Percentiles rank a stretch among this genome's conserved stretches.
Conservation (phyloP, 768 basidiomycete genomes). For the Amylocystis lapponica region DNA sequence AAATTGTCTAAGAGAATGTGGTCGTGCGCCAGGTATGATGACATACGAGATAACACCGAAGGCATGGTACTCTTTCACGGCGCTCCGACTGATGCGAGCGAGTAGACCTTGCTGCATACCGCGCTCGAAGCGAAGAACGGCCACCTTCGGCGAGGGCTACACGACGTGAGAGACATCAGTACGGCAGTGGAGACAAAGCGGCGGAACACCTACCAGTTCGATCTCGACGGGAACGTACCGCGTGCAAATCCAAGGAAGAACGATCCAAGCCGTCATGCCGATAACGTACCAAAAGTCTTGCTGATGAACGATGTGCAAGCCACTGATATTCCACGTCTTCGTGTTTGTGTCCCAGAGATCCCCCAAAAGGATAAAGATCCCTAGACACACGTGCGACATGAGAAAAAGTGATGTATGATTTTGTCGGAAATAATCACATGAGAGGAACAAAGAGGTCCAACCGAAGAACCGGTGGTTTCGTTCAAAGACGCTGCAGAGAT, state of each 20-base stretch:
- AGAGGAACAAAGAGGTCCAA: slow-evolving; percentile 57
- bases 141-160: slow-evolving; percentile 76
- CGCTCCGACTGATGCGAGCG: slow-evolving; percentile 64
- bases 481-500: slow-evolving; percentile 57
- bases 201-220: slow-evolving; percentile 50
- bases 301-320: slow-evolving; percentile 49
- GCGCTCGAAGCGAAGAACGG: slow-evolving; percentile 70
- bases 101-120: slow-evolving; percentile 83
- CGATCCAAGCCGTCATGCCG: slow-evolving; percentile 71
- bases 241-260: slow-evolving; percentile 71
- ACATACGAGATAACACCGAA: slow-evolving; percentile 73
- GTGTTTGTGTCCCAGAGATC: slow-evolving; percentile 55
- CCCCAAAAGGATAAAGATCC: slow-evolving; percentile 64
- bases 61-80: slow-evolving; percentile 78
- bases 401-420: background rate
- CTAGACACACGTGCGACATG: slow-evolving; percentile 25
- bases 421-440: slow-evolving; percentile 35
- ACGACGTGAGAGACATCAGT: slow-evolving; percentile 6
- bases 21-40: slow-evolving; percentile 1
- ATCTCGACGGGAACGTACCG: slow-evolving; percentile 69
- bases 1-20: background rate
- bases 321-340: slow-evolving; percentile 51
- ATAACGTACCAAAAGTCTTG: slow-evolving; percentile 77
- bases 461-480: slow-evolving; percentile 76
- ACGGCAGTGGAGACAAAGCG: background rate